Evolutionary conservation across 768 basidiomycete genomes (phyloP).

Genomic region (Exidia glandulosa): DNA sequence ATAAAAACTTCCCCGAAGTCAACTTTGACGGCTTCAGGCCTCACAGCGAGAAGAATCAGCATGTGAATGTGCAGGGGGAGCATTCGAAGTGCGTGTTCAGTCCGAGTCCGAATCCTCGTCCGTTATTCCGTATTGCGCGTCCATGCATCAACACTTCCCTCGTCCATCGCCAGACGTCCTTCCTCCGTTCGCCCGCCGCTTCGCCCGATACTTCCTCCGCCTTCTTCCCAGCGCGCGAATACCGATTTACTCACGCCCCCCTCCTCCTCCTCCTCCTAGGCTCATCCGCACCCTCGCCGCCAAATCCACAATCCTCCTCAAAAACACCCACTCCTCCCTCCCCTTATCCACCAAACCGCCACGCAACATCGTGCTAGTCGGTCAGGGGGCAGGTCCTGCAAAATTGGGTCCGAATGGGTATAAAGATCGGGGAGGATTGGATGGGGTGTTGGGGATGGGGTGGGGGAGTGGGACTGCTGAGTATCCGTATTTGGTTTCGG

Average conservation of each 20-base stretch:
- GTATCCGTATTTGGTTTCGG: slow-evolving; percentile 70
- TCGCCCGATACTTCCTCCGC: no score
- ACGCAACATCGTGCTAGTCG: slow-evolving; percentile 25
- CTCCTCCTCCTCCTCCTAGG: no score
- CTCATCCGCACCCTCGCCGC: slow-evolving; percentile 37
- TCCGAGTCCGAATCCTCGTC: not conserved
- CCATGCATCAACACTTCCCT: no score
- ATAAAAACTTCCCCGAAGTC: slow-evolving; percentile 23
- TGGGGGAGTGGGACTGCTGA: slow-evolving; percentile 72
- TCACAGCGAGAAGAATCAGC: slow-evolving; percentile 38
- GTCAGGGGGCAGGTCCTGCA: slow-evolving; percentile 52
- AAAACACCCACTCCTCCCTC: slow-evolving; percentile 24
- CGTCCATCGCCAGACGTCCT: no score
- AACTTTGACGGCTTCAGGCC: slow-evolving; percentile 31
- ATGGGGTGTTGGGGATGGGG: slow-evolving; percentile 77
- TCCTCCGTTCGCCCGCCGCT: no score
- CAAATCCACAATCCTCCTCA: slow-evolving; percentile 47
- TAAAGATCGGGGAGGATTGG: slow-evolving; percentile 47
- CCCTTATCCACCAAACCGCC: slow-evolving; percentile 18
- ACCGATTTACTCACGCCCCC: no score
- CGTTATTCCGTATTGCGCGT: not conserved
- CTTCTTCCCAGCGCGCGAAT: no score
- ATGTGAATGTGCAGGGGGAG: slow-evolving; percentile 57
- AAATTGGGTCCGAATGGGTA: slow-evolving; percentile 61
- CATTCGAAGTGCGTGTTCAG: slow-evolving; percentile 32